Percentiles rank a stretch among this genome's conserved stretches.
These are phyloP conservation scores for Scleromitrula shiraiana DNA, from an alignment of 2,329 filamentous ascomycete genomes.

Conservation along the genomic window DNA sequence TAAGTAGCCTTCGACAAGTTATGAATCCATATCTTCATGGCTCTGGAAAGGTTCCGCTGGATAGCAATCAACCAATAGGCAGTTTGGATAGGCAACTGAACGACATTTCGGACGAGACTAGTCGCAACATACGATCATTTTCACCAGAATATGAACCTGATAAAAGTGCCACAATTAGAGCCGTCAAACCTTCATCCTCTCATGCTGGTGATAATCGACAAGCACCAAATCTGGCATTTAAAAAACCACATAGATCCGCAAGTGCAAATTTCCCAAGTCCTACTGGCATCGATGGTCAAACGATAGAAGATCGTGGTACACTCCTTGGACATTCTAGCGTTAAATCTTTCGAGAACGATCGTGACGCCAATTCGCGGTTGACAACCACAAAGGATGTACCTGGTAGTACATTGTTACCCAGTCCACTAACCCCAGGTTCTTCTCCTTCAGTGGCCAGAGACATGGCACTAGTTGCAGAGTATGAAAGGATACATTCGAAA, in stretches of 20 bases:
- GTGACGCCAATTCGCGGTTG: constrained; percentile 29
- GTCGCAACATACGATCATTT: constrained; percentile 46
- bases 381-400: constrained; percentile 8
- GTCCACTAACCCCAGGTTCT: constrained; percentile 6
- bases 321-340: constrained; percentile 44
- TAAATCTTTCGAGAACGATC: constrained; percentile 36
- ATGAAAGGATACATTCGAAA: constrained; percentile 24
- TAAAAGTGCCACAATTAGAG: constrained; percentile 61
- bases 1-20: constrained; percentile 73
- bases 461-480: constrained; percentile 24
- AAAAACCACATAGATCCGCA: constrained; percentile 13
- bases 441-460: constrained; percentile 22
- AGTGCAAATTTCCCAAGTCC: constrained; percentile 9
- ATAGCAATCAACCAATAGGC: constrained; percentile 12
- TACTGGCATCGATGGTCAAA: constrained; percentile 18
- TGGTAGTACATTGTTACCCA: constrained; percentile 10
- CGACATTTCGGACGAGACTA: constrained; percentile 18
- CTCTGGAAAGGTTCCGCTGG: constrained; percentile 19
- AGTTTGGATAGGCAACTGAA: constrained; percentile 20
- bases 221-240: constrained; percentile 12
- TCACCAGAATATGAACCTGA: constrained; percentile 70
- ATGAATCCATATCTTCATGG: constrained; percentile 72
- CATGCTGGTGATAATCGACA: background rate
- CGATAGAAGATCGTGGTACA: constrained; percentile 32
- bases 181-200: constrained; percentile 34